Base-by-base conservation (phyloP, 106 monocot genomes). In the Allium fistulosum region DNA sequence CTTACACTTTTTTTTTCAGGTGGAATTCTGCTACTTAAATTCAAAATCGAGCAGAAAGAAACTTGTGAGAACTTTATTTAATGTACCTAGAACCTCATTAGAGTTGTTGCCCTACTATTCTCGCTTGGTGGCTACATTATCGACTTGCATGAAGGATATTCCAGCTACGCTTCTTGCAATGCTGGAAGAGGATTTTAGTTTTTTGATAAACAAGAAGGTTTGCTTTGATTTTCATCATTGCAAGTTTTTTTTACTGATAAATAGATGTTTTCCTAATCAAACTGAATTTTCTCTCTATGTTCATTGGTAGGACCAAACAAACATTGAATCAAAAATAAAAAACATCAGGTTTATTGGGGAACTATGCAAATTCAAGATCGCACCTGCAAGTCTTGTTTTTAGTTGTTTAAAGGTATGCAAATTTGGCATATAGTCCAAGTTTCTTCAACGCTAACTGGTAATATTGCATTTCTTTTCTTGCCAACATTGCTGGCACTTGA, bases 271-370 rank as follows among this genome's bases (percentile, higher is more conserved):
- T 12, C 28, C 13, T 12, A 17, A 17, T 18, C 48, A 58, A 10
- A 65, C 13, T 63, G 65, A 57, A 18, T 61, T 61, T 13, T 68
- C 22, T 60, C 26, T 14, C 66, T 59, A 0, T 66, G 51, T 70
- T 73, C 12, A 46, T 75, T 86, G 70, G 13, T 82, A 97, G 97
- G 97, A 97, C 78, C 97, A 97, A 72, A 97, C 83, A 70, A 97
- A 97, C 63, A 97, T 97, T 65, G 97, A 97, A 70, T 92, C 92
- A 26, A 97, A 97, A 71, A 97, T 97, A 85, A 97, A 97, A 77
- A 97, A 97, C 70, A 97, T 92, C 61, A 81, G 97, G 52, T 97
- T 97, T 78, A 97, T 97, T 74, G 97, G 92, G 70, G 97, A 97
- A 76, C 78, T 97, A 4, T 97, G 97, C 82, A 97, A 97, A 76